phyloP scores from a whole-genome alignment of 2,329 filamentous ascomycete genomes.

The Monosporascus cannonballus region DNA sequence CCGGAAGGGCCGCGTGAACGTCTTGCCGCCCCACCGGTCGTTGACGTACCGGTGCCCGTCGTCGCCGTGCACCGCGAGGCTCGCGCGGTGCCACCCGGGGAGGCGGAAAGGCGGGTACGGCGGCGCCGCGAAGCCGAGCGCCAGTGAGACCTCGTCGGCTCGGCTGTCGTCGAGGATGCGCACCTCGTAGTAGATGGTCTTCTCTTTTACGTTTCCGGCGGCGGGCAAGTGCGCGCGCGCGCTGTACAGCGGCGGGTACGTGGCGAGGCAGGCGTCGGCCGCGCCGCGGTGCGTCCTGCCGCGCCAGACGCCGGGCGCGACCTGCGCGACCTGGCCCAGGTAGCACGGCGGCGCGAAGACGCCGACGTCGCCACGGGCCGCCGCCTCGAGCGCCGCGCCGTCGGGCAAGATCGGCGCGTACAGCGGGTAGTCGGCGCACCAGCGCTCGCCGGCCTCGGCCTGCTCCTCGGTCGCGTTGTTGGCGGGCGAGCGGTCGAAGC shows the following conservation, averaged over 20 bases:
- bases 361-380: constrained; percentile 46
- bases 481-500: constrained; percentile 58
- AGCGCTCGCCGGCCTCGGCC: constrained; percentile 57
- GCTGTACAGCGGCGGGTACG: constrained; percentile 64
- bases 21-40: constrained; percentile 65
- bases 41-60: constrained; percentile 74
- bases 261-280: constrained; percentile 59
- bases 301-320: constrained; percentile 47
- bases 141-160: constrained; percentile 43
- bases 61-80: constrained; percentile 71
- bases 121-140: constrained; percentile 64
- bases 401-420: constrained; percentile 45
- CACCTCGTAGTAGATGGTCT: constrained; percentile 69
- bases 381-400: constrained; percentile 37
- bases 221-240: constrained; percentile 53
- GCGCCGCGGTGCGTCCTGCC: constrained; percentile 35
- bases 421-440: constrained; percentile 58
- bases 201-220: constrained; percentile 26
- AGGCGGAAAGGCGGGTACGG: constrained; percentile 74
- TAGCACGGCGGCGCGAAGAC: constrained; percentile 46
- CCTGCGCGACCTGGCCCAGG: constrained; percentile 38
- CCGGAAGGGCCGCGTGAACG: constrained; percentile 60
- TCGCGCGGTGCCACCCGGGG: constrained; percentile 75
- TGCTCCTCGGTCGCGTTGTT: constrained; percentile 63
- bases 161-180: constrained; percentile 41